phyloP scores from a whole-genome alignment of 352 stramenopile genomes.

The Phytophthora foliorum region DNA sequence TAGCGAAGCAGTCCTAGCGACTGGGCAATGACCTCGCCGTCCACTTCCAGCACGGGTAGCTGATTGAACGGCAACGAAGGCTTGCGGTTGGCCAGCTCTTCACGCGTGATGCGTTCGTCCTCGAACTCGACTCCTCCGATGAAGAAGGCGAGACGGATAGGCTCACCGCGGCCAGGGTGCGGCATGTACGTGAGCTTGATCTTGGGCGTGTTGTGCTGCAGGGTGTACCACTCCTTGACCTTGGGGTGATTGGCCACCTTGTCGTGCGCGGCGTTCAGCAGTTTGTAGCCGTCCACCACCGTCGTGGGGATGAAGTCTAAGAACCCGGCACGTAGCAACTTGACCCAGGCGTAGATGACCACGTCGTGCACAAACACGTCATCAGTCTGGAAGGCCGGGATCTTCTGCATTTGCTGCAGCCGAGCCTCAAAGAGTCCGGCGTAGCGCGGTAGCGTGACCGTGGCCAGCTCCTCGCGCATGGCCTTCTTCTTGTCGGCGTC shows the following conservation, averaged over 20 bases:
- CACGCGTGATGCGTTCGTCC: constrained; percentile 52
- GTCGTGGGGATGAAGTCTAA: constrained; percentile 51
- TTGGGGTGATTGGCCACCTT: constrained; percentile 47
- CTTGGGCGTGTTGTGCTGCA: constrained; percentile 41
- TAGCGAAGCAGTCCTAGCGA: constrained; percentile 74
- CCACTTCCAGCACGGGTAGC: constrained; percentile 59
- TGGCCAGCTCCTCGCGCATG: constrained; percentile 43
- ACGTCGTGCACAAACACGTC: constrained; percentile 48
- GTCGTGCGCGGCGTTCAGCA: constrained; percentile 38
- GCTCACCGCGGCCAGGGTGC: constrained; percentile 49
- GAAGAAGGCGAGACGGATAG: constrained; percentile 58
- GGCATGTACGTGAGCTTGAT: constrained; percentile 73
- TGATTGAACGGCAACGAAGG: constrained; percentile 54
- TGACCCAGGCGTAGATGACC: constrained; percentile 46
- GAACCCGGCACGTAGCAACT: constrained; percentile 40
- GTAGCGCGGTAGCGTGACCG: constrained; percentile 38
- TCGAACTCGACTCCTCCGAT: constrained; percentile 66
- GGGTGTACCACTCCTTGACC: constrained; percentile 49
- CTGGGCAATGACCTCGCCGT: constrained; percentile 59
- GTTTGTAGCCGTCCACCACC: constrained; percentile 42
- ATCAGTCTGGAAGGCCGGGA: constrained; percentile 46
- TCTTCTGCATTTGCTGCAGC: constrained; percentile 47
- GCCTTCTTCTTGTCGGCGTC: constrained; percentile 54
- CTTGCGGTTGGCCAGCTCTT: constrained; percentile 54
- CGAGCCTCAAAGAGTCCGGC: constrained; percentile 41